Conservation (phyloP, 768 basidiomycete species). For the Leccinum truebloodii region DNA sequence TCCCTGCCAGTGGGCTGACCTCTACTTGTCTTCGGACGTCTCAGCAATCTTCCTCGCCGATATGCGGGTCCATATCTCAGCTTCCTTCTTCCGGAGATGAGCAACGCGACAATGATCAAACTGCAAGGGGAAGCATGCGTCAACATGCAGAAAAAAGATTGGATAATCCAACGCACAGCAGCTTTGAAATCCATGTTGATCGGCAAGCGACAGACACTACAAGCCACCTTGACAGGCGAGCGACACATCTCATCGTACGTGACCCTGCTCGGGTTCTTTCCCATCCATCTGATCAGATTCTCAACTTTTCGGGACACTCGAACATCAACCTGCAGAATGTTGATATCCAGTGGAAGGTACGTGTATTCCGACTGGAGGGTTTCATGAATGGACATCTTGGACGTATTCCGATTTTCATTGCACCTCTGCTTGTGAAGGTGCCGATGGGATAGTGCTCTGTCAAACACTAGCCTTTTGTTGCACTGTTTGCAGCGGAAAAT, state of each 20-base stretch:
- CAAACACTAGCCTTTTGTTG: slow-evolving; percentile 1
- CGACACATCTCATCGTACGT: neutral
- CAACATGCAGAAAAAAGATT: neutral
- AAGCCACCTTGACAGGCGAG: slow-evolving; percentile 10
- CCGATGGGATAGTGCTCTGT: slow-evolving; percentile 6
- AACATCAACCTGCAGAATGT: slow-evolving; percentile 11
- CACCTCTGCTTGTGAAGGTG: slow-evolving; percentile 6
- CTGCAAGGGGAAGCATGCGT: neutral
- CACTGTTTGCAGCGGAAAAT: slow-evolving; percentile 15
- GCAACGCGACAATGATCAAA: neutral
- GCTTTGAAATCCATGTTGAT: slow-evolving; percentile 3
- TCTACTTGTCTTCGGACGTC: neutral
- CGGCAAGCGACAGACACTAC: slow-evolving; percentile 6
- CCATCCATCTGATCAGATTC: slow-evolving; percentile 11
- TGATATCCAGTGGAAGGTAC: neutral
- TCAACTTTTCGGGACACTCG: slow-evolving; percentile 4
- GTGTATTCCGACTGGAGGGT: too few relatives aligned
- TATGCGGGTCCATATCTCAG: slow-evolving; percentile 8
- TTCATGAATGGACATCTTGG: neutral
- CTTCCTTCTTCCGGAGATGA: neutral
- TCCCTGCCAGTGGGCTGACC: neutral
- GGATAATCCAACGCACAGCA: slow-evolving; percentile 6
- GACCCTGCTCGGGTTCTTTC: slow-evolving; percentile 8
- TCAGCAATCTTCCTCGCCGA: neutral
- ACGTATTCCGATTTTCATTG: neutral